Conservation (phyloP, 345 rosid species). For the Erysimum cheiranthoides region DNA sequence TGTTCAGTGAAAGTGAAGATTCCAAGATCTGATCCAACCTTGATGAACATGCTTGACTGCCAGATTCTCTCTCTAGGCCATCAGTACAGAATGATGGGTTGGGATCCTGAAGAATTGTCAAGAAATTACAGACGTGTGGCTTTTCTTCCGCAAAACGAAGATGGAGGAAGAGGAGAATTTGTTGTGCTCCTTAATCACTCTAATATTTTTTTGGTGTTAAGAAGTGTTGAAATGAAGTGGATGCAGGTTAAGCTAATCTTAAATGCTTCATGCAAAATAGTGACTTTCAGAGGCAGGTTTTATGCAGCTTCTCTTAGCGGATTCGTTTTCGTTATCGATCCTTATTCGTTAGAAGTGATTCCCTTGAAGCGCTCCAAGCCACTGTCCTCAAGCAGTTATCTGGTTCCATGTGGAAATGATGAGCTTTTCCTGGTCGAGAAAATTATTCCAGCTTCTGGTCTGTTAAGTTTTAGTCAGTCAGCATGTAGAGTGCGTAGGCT, state of each 20-base stretch:
- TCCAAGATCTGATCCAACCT: not conserved
- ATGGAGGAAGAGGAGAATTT: not conserved
- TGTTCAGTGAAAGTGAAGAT: conserved; percentile 7
- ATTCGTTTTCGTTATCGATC: not conserved
- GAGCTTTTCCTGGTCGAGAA: not conserved
- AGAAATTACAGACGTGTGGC: not conserved
- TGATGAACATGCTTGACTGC: not conserved
- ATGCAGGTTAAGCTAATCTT: not conserved
- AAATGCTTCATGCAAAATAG: not conserved
- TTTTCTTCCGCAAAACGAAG: not conserved
- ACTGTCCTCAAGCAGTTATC: not conserved
- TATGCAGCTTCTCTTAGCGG: not conserved
- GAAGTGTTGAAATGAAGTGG: not conserved
- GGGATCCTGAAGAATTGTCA: not conserved
- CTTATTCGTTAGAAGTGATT: not conserved
- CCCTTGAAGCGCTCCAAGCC: not conserved
- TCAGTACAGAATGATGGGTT: conserved; percentile 19
- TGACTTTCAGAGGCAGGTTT: not conserved
- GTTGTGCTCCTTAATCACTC: not conserved
- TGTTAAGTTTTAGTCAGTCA: not conserved
- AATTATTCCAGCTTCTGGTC: not conserved
- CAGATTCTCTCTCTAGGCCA: conserved; percentile 14
- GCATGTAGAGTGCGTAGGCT: not conserved
- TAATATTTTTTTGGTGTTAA: not conserved
- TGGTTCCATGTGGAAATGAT: conserved; percentile 1